Evolutionary conservation across 1,284 basidiomycete genomes (phyloP).

Genomic region (Tilletia indica): DNA sequence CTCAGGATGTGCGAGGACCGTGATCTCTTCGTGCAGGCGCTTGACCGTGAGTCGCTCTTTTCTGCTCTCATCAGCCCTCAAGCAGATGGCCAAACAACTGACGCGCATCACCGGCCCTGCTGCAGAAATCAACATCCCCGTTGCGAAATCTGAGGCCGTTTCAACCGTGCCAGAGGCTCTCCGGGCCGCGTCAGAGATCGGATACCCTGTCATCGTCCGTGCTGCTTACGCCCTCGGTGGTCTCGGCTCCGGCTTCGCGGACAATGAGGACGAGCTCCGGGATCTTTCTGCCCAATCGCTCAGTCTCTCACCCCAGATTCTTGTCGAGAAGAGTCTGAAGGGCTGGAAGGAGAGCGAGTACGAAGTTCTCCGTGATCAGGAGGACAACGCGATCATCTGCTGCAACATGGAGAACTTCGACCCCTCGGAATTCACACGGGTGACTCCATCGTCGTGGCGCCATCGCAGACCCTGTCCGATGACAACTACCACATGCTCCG

Average conservation of each 20-base stretch:
- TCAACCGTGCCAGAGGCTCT: slow-evolving; percentile 92
- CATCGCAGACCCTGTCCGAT: slow-evolving; percentile 94
- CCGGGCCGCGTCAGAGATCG: slow-evolving; percentile 82
- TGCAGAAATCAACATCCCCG: slow-evolving; percentile 94
- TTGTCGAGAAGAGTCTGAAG: slow-evolving; percentile 97
- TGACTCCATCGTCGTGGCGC: slow-evolving; percentile 99
- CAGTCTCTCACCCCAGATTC: slow-evolving; percentile 86
- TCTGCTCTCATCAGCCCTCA: no score
- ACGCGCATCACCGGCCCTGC: not conserved
- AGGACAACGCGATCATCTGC: slow-evolving; percentile 82
- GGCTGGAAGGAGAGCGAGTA: slow-evolving; percentile 99
- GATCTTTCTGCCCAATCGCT: slow-evolving; percentile 90
- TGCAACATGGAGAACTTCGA: slow-evolving; percentile 99
- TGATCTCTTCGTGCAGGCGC: slow-evolving; percentile 91
- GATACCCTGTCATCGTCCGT: slow-evolving; percentile 96
- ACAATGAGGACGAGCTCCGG: slow-evolving; percentile 89
- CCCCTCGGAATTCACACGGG: slow-evolving; percentile 98
- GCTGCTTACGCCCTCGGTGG: slow-evolving; percentile 98
- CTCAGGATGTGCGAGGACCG: slow-evolving; percentile 79
- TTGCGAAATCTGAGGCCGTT: slow-evolving; percentile 93
- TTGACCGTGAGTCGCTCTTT: slow-evolving; percentile 70
- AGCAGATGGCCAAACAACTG: not conserved
- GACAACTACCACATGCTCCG: slow-evolving; percentile 97
- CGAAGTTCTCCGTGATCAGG: slow-evolving; percentile 95
- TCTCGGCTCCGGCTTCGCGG: slow-evolving; percentile 95